Evolutionary conservation across 495 filamentous ascomycete species (phyloP).

Genomic region (Hypoxylon lienhwacheense): DNA sequence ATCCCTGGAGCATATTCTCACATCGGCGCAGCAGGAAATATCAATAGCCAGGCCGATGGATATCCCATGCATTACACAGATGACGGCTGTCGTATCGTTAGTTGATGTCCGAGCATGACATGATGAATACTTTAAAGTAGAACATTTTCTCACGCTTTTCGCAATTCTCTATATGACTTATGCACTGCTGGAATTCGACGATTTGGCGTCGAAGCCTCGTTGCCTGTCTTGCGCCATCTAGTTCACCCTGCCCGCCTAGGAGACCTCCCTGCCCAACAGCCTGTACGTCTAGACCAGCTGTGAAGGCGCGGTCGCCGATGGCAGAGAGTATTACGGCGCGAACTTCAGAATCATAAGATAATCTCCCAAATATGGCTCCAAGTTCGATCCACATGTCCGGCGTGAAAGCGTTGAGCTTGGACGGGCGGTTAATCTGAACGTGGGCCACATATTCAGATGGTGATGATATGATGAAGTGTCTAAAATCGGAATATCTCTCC

Average conservation of each 20-base stretch:
- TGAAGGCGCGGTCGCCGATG: conserved; percentile 82
- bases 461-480: conserved; percentile 77
- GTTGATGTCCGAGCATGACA: too few species aligned
- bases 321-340: conserved; percentile 82
- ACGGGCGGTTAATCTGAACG: conserved; percentile 88
- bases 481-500: conserved; percentile 49
- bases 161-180: conserved; percentile 77
- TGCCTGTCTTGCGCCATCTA: conserved; percentile 71
- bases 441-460: conserved; percentile 77
- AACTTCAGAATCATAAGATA: conserved; percentile 72
- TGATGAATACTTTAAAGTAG: neutral
- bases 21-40: conserved; percentile 73
- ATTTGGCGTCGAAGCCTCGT: conserved; percentile 66
- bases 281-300: conserved; percentile 78
- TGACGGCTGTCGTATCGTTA: conserved; percentile 61
- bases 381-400: conserved; percentile 92
- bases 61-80: conserved; percentile 80
- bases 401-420: conserved; percentile 89
- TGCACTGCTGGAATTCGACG: conserved; percentile 73
- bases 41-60: conserved; percentile 84
- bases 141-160: conserved; percentile 70
- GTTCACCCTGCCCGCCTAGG: conserved; percentile 34
- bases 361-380: conserved; percentile 66
- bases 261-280: conserved; percentile 54
- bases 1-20: conserved; percentile 69